phyloP scores from a whole-genome alignment of 2,329 filamentous ascomycete genomes.

The Helotiales sp. region DNA sequence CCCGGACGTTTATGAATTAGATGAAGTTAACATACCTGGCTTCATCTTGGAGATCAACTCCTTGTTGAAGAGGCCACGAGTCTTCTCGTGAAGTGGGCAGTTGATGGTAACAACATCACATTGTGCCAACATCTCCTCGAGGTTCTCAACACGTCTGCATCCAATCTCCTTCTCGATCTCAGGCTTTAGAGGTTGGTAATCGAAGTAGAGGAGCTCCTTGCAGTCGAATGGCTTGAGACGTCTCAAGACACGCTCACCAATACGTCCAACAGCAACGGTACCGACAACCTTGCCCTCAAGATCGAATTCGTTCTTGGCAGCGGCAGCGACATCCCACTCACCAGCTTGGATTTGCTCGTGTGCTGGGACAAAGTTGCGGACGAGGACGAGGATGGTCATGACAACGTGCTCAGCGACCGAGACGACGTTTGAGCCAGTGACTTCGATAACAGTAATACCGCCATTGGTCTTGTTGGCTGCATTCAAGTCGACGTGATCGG shows the following conservation, averaged over 20 bases:
- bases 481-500: slow-evolving; percentile 96
- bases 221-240: slow-evolving; percentile 97
- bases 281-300: slow-evolving; percentile 97
- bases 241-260: slow-evolving; percentile 96
- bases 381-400: slow-evolving; percentile 96
- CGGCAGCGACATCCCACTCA: slow-evolving; percentile 94
- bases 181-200: slow-evolving; percentile 91
- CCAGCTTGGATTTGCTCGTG: slow-evolving; percentile 90
- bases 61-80: slow-evolving; percentile 96
- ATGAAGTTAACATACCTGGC: slow-evolving; percentile 82
- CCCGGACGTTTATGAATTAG: no score
- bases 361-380: slow-evolving; percentile 98
- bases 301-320: slow-evolving; percentile 98
- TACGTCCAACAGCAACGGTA: slow-evolving; percentile 95
- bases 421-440: slow-evolving; percentile 97
- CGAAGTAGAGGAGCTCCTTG: slow-evolving; percentile 99
- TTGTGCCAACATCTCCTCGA: slow-evolving; percentile 93
- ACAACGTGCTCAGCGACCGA: slow-evolving; percentile 98
- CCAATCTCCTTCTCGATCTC: slow-evolving; percentile 96
- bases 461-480: slow-evolving; percentile 95
- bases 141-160: slow-evolving; percentile 81
- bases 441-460: slow-evolving; percentile 94
- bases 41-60: slow-evolving; percentile 99
- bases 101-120: slow-evolving; percentile 99
- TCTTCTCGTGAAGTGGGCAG: slow-evolving; percentile 99